Evolutionary conservation across 257 asterid genomes (phyloP).

Genomic region (Gynochthodes officinalis): DNA sequence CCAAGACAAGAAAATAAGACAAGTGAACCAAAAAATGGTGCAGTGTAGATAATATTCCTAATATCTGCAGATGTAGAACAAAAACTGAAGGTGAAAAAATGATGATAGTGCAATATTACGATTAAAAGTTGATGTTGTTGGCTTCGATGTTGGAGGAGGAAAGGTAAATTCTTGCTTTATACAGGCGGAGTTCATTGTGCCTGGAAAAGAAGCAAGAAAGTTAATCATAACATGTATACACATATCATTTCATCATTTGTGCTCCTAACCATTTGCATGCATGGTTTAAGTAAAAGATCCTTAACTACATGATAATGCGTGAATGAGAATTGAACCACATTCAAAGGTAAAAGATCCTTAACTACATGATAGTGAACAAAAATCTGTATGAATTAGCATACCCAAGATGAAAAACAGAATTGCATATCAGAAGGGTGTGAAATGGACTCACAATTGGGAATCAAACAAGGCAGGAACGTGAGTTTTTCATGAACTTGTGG

Average conservation of each 20-base stretch:
- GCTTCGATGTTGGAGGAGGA: background rate
- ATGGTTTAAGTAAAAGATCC: too few species aligned
- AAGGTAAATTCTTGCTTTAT: background rate
- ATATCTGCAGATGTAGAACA: too few species aligned
- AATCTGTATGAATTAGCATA: too few species aligned
- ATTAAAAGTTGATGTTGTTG: background rate
- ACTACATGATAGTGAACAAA: too few species aligned
- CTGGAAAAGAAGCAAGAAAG: background rate
- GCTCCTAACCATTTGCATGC: background rate
- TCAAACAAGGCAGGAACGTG: conserved; percentile 1
- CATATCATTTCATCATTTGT: background rate
- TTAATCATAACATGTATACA: background rate
- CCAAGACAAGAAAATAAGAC: background rate
- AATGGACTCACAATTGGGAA: conserved; percentile 1
- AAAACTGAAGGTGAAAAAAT: background rate
- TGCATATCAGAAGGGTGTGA: background rate
- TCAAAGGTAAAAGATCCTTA: too few species aligned
- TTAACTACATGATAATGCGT: too few species aligned
- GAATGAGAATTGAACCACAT: too few species aligned
- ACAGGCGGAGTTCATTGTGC: background rate
- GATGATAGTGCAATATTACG: background rate
- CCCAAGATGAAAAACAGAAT: too few species aligned
- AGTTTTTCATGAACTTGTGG: background rate
- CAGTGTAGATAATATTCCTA: background rate
- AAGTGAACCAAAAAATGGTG: background rate